Evolutionary conservation across 306 rosid species (phyloP).

Genomic region (Delonix regia): DNA sequence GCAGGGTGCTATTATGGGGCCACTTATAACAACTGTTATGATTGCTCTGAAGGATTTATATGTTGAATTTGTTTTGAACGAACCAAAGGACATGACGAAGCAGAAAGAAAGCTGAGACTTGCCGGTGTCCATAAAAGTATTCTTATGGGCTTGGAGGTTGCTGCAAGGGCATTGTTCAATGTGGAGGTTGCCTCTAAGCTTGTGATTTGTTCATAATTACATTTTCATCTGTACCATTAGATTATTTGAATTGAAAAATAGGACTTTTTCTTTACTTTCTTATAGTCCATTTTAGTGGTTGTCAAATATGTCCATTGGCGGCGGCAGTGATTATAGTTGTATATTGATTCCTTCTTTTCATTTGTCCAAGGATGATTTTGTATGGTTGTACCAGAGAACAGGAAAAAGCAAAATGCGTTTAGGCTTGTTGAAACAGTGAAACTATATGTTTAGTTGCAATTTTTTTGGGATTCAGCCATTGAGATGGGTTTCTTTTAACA

Average conservation of each 20-base stretch:
- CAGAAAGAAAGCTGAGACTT: slow-evolving; percentile 47
- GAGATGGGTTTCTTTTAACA: too few species aligned
- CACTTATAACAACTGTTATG: slow-evolving; percentile 90
- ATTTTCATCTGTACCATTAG: slow-evolving; percentile 33
- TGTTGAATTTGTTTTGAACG: slow-evolving; percentile 83
- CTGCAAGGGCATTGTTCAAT: slow-evolving; percentile 40
- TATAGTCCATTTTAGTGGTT: slow-evolving; percentile 34
- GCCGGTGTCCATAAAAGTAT: slow-evolving; percentile 26
- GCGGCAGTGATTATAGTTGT: slow-evolving; percentile 40
- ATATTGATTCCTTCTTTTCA: slow-evolving; percentile 27
- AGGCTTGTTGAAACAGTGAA: not conserved
- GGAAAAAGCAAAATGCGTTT: not conserved
- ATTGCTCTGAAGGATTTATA: slow-evolving; percentile 90
- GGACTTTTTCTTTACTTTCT: slow-evolving; percentile 9
- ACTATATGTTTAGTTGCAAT: not conserved
- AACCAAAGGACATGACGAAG: slow-evolving; percentile 48
- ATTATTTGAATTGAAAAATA: slow-evolving; percentile 19
- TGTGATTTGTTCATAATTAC: slow-evolving; percentile 32
- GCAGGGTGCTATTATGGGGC: slow-evolving; percentile 99
- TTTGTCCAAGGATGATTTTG: slow-evolving; percentile 29
- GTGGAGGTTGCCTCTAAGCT: slow-evolving; percentile 31
- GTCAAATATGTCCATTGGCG: slow-evolving; percentile 41
- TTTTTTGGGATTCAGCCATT: not conserved
- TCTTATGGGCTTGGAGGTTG: slow-evolving; percentile 41
- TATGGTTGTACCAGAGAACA: slow-evolving; percentile 36